Evolutionary conservation across 179 eudicot species (phyloP).

Genomic region (Kewa caespitosa): DNA sequence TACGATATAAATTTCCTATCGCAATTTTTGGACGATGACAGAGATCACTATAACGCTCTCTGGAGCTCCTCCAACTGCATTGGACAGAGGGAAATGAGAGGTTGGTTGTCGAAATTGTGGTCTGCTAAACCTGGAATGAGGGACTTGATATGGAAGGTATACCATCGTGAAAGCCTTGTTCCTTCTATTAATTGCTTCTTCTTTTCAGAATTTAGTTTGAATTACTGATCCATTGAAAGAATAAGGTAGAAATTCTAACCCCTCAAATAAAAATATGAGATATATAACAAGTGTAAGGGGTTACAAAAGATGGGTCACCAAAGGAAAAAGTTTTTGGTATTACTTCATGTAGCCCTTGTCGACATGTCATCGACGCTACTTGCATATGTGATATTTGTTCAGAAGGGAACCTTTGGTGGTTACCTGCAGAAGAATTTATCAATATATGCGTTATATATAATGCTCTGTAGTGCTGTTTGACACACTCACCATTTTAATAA

Average conservation of each 20-base stretch:
- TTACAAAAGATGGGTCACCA: no score
- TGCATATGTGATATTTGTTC: not conserved
- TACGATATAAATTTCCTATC: slow-evolving; percentile 75
- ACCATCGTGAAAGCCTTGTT: not conserved
- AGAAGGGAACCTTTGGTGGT: not conserved
- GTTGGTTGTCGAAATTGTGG: slow-evolving; percentile 89
- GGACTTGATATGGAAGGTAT: slow-evolving; percentile 93
- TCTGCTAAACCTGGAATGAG: slow-evolving; percentile 62
- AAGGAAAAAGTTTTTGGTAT: not conserved
- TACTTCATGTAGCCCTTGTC: not conserved
- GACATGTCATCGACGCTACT: not conserved
- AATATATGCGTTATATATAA: not conserved
- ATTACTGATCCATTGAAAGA: not conserved
- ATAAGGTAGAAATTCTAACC: not conserved
- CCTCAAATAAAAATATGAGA: not conserved
- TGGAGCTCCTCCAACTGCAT: slow-evolving; percentile 86
- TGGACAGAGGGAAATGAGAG: slow-evolving; percentile 90
- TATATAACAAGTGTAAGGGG: no score
- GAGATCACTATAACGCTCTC: slow-evolving; percentile 73
- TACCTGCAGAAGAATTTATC: not conserved
- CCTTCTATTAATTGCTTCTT: not conserved
- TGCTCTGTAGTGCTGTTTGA: not conserved
- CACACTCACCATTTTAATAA: not conserved
- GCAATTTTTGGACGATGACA: slow-evolving; percentile 67
- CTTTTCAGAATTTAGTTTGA: not conserved